phyloP scores from a whole-genome alignment of 2,329 filamentous ascomycete genomes.

The Scopulariopsis brevicaulis region DNA sequence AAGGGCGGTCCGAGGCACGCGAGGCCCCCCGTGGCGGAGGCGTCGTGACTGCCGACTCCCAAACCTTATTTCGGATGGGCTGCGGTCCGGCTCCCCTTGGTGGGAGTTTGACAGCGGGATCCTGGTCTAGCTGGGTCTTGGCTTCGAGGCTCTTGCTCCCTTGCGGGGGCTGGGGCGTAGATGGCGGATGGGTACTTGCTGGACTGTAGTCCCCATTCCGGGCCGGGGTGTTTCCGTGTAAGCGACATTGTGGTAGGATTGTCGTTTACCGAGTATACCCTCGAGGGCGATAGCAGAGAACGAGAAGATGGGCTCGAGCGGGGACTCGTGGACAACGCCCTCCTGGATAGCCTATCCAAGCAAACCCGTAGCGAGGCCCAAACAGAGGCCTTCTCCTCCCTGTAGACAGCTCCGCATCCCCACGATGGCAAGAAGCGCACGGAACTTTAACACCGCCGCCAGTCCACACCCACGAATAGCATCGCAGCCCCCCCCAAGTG shows the following conservation, averaged over 20 bases:
- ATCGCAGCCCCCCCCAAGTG: too few species aligned
- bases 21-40: not conserved
- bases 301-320: not conserved
- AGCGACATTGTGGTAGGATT: too few species aligned
- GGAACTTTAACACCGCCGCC: not conserved
- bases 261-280: too few species aligned
- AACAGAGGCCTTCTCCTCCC: not conserved
- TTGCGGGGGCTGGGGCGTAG: not conserved
- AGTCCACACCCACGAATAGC: not conserved
- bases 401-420: not conserved
- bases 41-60: not conserved
- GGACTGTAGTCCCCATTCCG: too few species aligned
- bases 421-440: not conserved
- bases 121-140: not conserved
- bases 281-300: not conserved
- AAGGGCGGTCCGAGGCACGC: not conserved
- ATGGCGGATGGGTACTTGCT: too few species aligned
- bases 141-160: not conserved
- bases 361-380: not conserved
- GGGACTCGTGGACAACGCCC: not conserved
- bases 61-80: conserved; percentile 1
- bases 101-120: not conserved
- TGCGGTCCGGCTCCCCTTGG: not conserved
- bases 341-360: not conserved
- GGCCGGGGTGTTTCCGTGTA: not conserved